Evolutionary conservation across 257 asterid species (phyloP).

Genomic region (Coffea eugenioides): DNA sequence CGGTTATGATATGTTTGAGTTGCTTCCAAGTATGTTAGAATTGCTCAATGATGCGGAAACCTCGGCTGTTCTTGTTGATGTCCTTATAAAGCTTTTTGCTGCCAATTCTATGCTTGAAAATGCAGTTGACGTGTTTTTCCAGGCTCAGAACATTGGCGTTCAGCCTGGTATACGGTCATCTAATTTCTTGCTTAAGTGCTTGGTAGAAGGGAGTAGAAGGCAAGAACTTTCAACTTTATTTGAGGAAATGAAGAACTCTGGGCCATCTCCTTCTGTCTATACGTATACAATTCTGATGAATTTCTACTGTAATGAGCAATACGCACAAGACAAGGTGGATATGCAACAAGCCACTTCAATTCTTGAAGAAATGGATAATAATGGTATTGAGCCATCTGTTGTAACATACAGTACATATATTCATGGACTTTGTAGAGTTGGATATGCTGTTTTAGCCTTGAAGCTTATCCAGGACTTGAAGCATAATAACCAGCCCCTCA

Average conservation of each 20-base stretch:
- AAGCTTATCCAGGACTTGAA: conserved; percentile 33
- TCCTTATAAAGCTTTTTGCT: conserved; percentile 51
- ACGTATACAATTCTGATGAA: conserved; percentile 54
- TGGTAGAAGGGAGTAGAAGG: conserved; percentile 42
- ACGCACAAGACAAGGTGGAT: conserved; percentile 27
- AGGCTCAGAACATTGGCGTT: conserved; percentile 39
- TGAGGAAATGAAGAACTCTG: conserved; percentile 46
- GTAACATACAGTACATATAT: conserved; percentile 47
- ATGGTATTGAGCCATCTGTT: conserved; percentile 45
- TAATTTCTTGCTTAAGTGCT: conserved; percentile 64
- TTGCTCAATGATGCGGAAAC: conserved; percentile 28
- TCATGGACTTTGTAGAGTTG: conserved; percentile 57
- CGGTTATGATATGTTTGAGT: conserved; percentile 34
- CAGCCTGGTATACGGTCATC: conserved; percentile 43
- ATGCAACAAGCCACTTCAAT: conserved; percentile 39
- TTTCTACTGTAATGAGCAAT: conserved; percentile 38
- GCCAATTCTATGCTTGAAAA: conserved; percentile 42
- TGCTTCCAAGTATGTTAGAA: conserved; percentile 31
- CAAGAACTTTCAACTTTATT: conserved; percentile 31
- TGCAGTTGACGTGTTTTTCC: conserved; percentile 41
- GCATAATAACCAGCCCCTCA: conserved; percentile 32
- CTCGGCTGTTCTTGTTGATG: conserved; percentile 30
- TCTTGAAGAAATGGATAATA: conserved; percentile 47
- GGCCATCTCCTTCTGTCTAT: conserved; percentile 56
- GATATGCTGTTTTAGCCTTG: conserved; percentile 43